These are phyloP conservation scores for Solanum aculeatissimum DNA, from an alignment of 305 asterid species.

Conservation along the genomic window DNA sequence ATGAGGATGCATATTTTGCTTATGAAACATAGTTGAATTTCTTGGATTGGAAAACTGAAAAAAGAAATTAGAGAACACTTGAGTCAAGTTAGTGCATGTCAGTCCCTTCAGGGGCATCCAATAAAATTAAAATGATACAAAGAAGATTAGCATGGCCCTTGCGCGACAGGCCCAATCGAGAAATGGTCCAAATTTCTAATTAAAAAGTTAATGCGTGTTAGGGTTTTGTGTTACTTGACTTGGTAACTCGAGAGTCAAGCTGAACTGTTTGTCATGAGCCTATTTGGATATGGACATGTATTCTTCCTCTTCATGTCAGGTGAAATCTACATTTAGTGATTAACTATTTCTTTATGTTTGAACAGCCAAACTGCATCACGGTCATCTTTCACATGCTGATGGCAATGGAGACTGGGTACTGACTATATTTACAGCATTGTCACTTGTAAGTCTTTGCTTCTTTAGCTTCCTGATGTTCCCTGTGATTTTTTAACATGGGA, in stretches of 20 bases:
- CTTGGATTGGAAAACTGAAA: background rate
- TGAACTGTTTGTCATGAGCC: background rate
- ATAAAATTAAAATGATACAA: background rate
- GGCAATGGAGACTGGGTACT: conserved; percentile 98
- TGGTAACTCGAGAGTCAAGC: background rate
- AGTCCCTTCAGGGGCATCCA: background rate
- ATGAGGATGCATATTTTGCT: background rate
- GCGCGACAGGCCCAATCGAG: background rate
- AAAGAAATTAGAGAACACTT: background rate
- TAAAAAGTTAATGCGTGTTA: background rate
- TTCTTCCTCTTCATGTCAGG: background rate
- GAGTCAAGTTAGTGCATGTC: background rate
- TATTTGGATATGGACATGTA: background rate
- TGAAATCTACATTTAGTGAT: conserved; percentile 7
- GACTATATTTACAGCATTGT: conserved; percentile 80
- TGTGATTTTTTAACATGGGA: background rate
- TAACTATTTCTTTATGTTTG: conserved; percentile 10
- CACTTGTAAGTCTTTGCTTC: conserved; percentile 52
- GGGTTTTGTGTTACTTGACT: background rate
- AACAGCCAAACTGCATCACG: conserved; percentile 84
- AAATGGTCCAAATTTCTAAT: background rate
- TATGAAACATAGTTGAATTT: background rate
- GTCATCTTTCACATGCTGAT: conserved; percentile 83
- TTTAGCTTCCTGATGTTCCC: background rate
- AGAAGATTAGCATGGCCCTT: background rate